Evolutionary conservation across 2,329 filamentous ascomycete genomes (phyloP).

Genomic region (Neoascochyta sp.): DNA sequence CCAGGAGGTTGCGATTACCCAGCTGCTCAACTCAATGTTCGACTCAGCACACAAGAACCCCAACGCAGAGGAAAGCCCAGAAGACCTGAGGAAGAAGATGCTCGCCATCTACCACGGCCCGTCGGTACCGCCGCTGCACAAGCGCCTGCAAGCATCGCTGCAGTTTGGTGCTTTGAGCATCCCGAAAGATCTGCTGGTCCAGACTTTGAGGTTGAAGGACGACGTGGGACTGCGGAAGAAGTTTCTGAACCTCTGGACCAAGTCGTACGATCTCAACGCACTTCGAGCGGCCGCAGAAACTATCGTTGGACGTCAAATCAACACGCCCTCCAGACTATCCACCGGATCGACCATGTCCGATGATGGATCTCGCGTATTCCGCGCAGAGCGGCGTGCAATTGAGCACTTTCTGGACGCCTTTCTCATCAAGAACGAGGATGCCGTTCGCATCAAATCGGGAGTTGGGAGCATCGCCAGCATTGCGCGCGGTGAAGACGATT

Average conservation of each 20-base stretch:
- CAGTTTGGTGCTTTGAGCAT: slow-evolving; percentile 56
- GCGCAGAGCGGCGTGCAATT: slow-evolving; percentile 43
- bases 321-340: slow-evolving; percentile 34
- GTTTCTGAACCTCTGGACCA: slow-evolving; percentile 56
- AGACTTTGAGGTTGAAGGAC: slow-evolving; percentile 47
- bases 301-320: slow-evolving; percentile 55
- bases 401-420: slow-evolving; percentile 56
- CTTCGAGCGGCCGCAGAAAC: slow-evolving; percentile 56
- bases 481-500: slow-evolving; percentile 38
- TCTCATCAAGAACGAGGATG: slow-evolving; percentile 57
- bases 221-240: slow-evolving; percentile 57
- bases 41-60: slow-evolving; percentile 31
- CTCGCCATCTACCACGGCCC: slow-evolving; percentile 54
- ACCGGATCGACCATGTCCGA: slow-evolving; percentile 35
- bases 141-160: slow-evolving; percentile 57
- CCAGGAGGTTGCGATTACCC: slow-evolving; percentile 59
- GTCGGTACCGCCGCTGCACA: slow-evolving; percentile 50
- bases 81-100: slow-evolving; percentile 47
- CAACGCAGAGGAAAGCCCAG: slow-evolving; percentile 26
- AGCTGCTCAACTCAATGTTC: slow-evolving; percentile 57
- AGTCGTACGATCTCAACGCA: slow-evolving; percentile 52
- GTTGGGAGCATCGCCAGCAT: slow-evolving; percentile 40
- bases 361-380: slow-evolving; percentile 31
- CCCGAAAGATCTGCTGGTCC: slow-evolving; percentile 50
- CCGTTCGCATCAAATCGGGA: slow-evolving; percentile 39